These are phyloP conservation scores for Dissophora ornata DNA, from an alignment of 192 early-diverging fungal genomes.

Conservation along the genomic window DNA sequence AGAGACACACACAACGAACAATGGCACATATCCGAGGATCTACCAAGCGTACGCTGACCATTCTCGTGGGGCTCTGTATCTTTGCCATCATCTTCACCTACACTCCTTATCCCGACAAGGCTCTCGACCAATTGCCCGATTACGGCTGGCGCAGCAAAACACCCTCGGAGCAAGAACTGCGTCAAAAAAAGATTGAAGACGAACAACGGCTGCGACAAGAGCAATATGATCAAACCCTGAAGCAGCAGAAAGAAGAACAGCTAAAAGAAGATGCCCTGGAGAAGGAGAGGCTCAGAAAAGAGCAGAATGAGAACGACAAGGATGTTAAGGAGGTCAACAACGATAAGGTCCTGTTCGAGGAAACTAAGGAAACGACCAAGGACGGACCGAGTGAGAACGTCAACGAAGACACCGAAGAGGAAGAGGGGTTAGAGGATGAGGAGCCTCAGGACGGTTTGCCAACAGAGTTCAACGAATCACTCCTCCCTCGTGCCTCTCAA, in stretches of 20 bases:
- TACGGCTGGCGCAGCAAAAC: slow-evolving; percentile 1
- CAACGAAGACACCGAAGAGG: neutral
- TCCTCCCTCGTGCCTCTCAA: slow-evolving; percentile 17
- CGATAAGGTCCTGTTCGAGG: slow-evolving; percentile 2
- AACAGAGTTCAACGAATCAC: slow-evolving; percentile 17
- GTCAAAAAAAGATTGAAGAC: neutral
- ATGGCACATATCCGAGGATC: slow-evolving; percentile 15
- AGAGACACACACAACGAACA: no score
- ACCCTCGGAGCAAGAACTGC: neutral
- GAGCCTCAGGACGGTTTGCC: slow-evolving; percentile 26
- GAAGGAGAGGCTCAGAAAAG: slow-evolving; percentile 9
- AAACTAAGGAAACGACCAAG: neutral
- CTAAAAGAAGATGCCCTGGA: slow-evolving; percentile 7
- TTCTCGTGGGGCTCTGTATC: slow-evolving; percentile 37
- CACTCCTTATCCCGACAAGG: slow-evolving; percentile 28
- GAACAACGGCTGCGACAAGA: neutral
- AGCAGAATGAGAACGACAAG: neutral
- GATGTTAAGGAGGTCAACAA: slow-evolving; percentile 13
- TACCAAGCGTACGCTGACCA: slow-evolving; percentile 16
- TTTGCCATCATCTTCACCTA: slow-evolving; percentile 19
- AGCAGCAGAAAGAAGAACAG: slow-evolving; percentile 2
- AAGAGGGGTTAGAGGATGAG: neutral
- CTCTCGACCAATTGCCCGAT: slow-evolving; percentile 8
- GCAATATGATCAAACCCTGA: neutral
- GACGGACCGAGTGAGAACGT: neutral